Evolutionary conservation across 2,329 filamentous ascomycete genomes (phyloP).

Genomic region (Ramularia collo-cygni): DNA sequence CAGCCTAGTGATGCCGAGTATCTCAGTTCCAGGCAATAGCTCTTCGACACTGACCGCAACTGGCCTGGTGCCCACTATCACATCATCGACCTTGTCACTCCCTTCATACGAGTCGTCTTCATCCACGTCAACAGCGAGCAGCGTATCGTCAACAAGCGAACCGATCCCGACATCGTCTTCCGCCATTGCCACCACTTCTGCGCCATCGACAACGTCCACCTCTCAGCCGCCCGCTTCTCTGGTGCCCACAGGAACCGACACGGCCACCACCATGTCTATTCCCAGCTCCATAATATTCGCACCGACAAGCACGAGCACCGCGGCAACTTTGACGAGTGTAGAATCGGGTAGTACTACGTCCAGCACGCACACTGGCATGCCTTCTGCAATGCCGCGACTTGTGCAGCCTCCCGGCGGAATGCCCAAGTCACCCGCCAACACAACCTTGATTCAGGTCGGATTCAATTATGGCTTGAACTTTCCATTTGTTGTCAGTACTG

Average conservation of each 20-base stretch:
- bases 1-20: slow-evolving; percentile 1
- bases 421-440: slow-evolving; percentile 52
- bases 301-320: slow-evolving; percentile 32
- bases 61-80: too few relatives aligned
- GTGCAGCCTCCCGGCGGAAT: slow-evolving; percentile 64
- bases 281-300: slow-evolving; percentile 58
- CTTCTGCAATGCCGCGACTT: slow-evolving; percentile 62
- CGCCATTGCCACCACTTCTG: slow-evolving; percentile 7
- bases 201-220: slow-evolving; percentile 8
- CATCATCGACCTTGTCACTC: slow-evolving; percentile 1
- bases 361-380: slow-evolving; percentile 47
- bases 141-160: slow-evolving; percentile 1
- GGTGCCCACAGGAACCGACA: slow-evolving; percentile 41
- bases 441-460: slow-evolving; percentile 71
- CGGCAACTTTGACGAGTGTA: slow-evolving; percentile 5
- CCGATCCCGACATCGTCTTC: slow-evolving; percentile 1
- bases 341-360: slow-evolving; percentile 33
- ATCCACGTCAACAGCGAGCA: slow-evolving; percentile 1
- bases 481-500: slow-evolving; percentile 65
- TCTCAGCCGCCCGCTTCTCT: slow-evolving; percentile 34
- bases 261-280: slow-evolving; percentile 43
- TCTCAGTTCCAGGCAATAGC: slow-evolving; percentile 1
- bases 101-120: slow-evolving; percentile 3
- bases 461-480: slow-evolving; percentile 80
- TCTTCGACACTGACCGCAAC: too few relatives aligned